Base-by-base conservation (phyloP, 2,329 filamentous ascomycete species). In the Ceratocystis diversiconidia region DNA sequence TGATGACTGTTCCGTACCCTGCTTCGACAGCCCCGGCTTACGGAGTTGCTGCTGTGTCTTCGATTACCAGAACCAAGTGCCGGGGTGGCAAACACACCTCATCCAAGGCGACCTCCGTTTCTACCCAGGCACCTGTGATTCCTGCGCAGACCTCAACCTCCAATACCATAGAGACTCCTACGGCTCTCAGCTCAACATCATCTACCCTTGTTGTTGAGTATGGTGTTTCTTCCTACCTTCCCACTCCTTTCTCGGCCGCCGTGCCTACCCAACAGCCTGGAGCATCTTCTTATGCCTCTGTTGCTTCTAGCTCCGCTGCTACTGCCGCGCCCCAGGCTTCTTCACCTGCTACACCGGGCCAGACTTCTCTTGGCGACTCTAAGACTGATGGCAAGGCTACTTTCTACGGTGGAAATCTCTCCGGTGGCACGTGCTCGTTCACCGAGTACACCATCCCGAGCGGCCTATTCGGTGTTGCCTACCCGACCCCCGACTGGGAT, bases 361-460 rank as follows among this genome's bases (percentile, higher is more conserved):
- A 62, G 17, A 19, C 32, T 7, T 32, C 46, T 28, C 44, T 67
- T 36, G 59, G 50, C n/a, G 43, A 36, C 59, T 19, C 63, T 2
- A 50, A 46, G 1, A 46, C 15, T 17, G 28, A 22, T 28, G 66
- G 66, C n/a, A 28, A 59, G 41, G 60, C 72, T 1, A 83, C 81
- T 60, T 81, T 76, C 69, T 83, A 84, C 70, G 78, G 79, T 41
- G 81, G 82, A 36, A 81, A 83, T 71, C 72, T 84, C 1, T 72
- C 74, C 4, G 84, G 84, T 48, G 85, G 85, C 68, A 79, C 78
- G 67, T 89, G 85, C 74, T 83, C 80, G 12, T 87, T 88, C 76
- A 76, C 77, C 6, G 81, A 79, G 62, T 87, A 86, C 75, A 84
- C 79, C 2, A 75, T 88, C 30, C 84, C 85, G 5, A 76, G 79